Percentiles rank a stretch among this genome's conserved stretches.
Conservation (phyloP, 306 rosid species). For the Purshia tridentata region DNA sequence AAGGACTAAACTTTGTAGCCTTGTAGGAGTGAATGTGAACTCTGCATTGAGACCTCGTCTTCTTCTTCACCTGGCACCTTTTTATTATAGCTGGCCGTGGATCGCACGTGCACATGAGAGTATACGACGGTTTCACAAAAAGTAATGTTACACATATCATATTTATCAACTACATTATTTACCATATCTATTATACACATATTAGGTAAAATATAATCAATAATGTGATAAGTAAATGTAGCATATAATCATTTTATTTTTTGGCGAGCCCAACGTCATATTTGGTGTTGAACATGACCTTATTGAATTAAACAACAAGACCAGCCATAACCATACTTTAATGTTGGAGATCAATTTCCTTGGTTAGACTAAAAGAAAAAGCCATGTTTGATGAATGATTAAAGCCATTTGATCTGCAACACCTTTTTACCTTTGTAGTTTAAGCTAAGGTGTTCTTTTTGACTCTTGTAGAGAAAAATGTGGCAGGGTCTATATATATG, state of each 20-base stretch:
- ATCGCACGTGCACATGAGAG: conserved; percentile 28
- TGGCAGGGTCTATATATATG: neutral
- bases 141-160: no score
- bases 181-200: no score
- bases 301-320: conserved; percentile 16
- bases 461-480: conserved; percentile 27
- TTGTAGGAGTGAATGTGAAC: conserved; percentile 45
- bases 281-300: neutral
- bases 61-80: conserved; percentile 40
- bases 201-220: no score
- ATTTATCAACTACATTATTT: no score
- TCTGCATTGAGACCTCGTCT: conserved; percentile 27
- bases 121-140: no score
- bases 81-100: conserved; percentile 33
- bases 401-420: conserved; percentile 41
- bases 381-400: conserved; percentile 53
- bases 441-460: conserved; percentile 49
- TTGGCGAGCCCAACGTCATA: no score
- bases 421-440: conserved; percentile 28
- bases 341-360: conserved; percentile 10
- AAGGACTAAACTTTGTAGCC: conserved; percentile 20
- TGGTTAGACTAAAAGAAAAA: conserved; percentile 35
- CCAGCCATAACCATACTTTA: conserved; percentile 18
- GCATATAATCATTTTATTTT: no score
- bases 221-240: no score